Base-by-base conservation (phyloP, 306 rosid species). In the Echinosophora koreensis region DNA sequence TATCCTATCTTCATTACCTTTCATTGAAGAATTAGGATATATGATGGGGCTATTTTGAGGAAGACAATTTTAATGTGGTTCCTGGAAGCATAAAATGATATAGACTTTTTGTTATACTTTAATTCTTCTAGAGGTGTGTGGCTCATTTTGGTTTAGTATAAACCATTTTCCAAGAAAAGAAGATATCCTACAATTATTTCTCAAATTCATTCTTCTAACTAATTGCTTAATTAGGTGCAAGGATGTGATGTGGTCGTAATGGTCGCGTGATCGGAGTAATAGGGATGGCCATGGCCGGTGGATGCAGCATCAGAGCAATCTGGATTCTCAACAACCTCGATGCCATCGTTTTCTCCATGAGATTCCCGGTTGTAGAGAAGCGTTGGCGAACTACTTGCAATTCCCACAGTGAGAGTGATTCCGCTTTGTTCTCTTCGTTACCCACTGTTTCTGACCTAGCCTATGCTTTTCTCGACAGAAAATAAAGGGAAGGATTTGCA, bases 291-390 rank as follows among this genome's bases (percentile, higher is more conserved):
- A 92, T 95, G 97, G 54, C 88, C 72, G 71, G 80, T 18, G 91
- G 96, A 52, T 92, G 97, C 78, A 86, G 96, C 83, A 69, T 89
- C 75, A 92, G 97, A 88, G 97, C 93, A 49, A 86, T 95, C 80
- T 95, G 98, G 98, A 89, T 95, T 90, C 91, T 95, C 77, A 92
- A 90, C 88, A 87, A 84, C 86, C 82, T 85, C 72, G 96, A 95
- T 78, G 77, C 89, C 76, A 88, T 92, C 85, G 87, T 88, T 72
- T 90, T 92, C 96, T 95, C n/a, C n/a, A n/a, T 97, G 97, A 86
- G 87, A 84, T 95, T 95, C 69, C 97, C 97, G 55, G 96, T 92
- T 46, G 98, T 92, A 11, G 98, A 90, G 86, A 92, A 87, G 84
- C 92, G 93, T 77, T 95, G 98, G 98, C 89, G 89, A 77, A 80